Evolutionary conservation across 2,329 filamentous ascomycete species (phyloP).

Genomic region (Epichloe uncinata): DNA sequence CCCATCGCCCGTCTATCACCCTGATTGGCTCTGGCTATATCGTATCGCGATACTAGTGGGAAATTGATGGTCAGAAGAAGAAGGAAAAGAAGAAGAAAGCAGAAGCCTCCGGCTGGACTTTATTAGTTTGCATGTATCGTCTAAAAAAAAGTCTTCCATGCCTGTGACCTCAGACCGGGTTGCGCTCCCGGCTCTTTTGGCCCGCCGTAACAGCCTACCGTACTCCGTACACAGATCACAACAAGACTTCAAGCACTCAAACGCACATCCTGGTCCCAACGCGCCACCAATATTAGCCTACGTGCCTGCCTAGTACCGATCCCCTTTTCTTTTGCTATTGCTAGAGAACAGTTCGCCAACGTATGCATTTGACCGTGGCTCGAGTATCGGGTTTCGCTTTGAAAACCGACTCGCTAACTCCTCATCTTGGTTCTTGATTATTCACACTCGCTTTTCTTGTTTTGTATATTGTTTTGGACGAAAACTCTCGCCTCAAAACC

Average conservation of each 20-base stretch:
- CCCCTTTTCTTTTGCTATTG: constrained; percentile 5
- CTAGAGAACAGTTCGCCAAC: not conserved
- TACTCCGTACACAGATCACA: no score
- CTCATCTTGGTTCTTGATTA: not conserved
- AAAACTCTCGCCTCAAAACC: not conserved
- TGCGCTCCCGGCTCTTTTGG: not conserved
- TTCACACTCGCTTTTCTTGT: constrained; percentile 3
- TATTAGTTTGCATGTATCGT: no score
- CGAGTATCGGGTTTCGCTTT: not conserved
- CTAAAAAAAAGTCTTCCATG: no score
- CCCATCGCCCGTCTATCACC: no score
- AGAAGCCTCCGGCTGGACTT: no score
- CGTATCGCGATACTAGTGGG: no score
- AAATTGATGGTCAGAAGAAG: no score
- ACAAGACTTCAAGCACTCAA: no score
- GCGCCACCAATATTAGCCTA: no score
- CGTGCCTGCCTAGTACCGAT: not conserved
- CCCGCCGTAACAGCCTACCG: not conserved
- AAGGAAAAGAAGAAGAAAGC: no score
- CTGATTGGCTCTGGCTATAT: no score
- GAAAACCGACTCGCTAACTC: not conserved
- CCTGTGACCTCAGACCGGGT: not conserved
- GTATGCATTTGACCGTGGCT: constrained; percentile 2
- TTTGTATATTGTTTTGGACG: not conserved
- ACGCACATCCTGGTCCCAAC: no score